Base-by-base conservation (phyloP, 2,329 filamentous ascomycete species). In the Penicillium capsulatum region DNA sequence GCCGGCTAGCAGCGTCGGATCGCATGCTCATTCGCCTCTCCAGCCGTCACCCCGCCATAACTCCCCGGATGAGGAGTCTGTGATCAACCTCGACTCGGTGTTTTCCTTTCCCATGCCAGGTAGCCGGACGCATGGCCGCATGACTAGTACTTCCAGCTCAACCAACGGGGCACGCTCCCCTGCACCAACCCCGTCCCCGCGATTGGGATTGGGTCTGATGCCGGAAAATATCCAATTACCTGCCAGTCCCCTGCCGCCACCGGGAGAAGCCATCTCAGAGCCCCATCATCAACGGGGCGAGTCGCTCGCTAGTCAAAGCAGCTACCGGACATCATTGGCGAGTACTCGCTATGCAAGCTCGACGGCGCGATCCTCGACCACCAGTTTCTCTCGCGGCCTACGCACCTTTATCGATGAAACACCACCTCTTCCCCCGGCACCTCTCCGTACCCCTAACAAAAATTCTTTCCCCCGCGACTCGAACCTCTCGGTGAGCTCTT, bases 1-100 rank as follows among this genome's bases (percentile, higher is more conserved):
- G 8, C 81, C 81, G 34, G 68, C 76, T 34, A 86, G 80, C 62
- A 74, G 73, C 40, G 76, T 74, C 50, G 75, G 75, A 35, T 81
- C 79, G 28, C 75, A 72, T 47, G 77, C 75, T 58, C 55, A 66
- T 65, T 60, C 70, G 58, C 62, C 67, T 10, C 63, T 62, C 44
- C 62, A 54, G 15, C 40, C 58, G 9, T 59, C 55, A n/a, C 55
- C 55, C 28, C 59, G 65, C 46, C 63, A 60, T 31, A 65, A 65
- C 2, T 53, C 63, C n/a, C 67, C 70, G 16, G 61, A 63, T 19
- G 45, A 59, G 31, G 58, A 64, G 24, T 67, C 75, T 1, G 70
- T 70, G 9, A 65, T 64, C 6, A 69, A 67, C 41, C 61, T 76
- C 34, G 76, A 79, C 48, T 72, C 64, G 38, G 69, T 75, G 1